Conservation (phyloP, 768 basidiomycete species). For the Leccinum ochraceum region DNA sequence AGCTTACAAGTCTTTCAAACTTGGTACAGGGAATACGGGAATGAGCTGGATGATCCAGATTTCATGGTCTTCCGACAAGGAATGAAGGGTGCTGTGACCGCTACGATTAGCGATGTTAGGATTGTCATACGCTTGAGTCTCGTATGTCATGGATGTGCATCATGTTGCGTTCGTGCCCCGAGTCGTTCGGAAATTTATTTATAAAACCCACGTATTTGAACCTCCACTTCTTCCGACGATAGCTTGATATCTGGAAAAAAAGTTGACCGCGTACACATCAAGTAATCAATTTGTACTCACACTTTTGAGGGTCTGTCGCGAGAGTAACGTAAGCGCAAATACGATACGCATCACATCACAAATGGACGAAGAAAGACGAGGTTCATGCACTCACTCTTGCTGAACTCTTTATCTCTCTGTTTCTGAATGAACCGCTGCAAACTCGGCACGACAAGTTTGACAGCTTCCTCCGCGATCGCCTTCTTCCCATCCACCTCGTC, state of each 20-base stretch:
- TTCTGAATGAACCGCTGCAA: slow-evolving; percentile 75
- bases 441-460: slow-evolving; percentile 73
- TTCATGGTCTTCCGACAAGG: background rate
- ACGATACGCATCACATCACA: background rate
- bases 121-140: background rate
- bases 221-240: slow-evolving; percentile 72
- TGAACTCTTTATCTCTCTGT: slow-evolving; percentile 79
- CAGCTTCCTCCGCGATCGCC: slow-evolving; percentile 68
- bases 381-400: slow-evolving; percentile 60
- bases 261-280: slow-evolving; percentile 10
- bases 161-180: background rate
- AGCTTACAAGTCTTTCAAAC: background rate
- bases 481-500: slow-evolving; percentile 64
- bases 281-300: slow-evolving; percentile 32
- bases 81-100: background rate
- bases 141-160: background rate
- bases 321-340: background rate
- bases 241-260: slow-evolving; percentile 71
- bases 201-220: slow-evolving; percentile 66
- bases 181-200: slow-evolving; percentile 14
- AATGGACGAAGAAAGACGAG: background rate
- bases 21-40: background rate
- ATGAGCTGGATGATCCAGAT: background rate
- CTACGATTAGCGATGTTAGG: background rate
- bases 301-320: slow-evolving; percentile 51